Evolutionary conservation across 352 stramenopile genomes (phyloP).

Genomic region (Phytophthora fragariaefolia): DNA sequence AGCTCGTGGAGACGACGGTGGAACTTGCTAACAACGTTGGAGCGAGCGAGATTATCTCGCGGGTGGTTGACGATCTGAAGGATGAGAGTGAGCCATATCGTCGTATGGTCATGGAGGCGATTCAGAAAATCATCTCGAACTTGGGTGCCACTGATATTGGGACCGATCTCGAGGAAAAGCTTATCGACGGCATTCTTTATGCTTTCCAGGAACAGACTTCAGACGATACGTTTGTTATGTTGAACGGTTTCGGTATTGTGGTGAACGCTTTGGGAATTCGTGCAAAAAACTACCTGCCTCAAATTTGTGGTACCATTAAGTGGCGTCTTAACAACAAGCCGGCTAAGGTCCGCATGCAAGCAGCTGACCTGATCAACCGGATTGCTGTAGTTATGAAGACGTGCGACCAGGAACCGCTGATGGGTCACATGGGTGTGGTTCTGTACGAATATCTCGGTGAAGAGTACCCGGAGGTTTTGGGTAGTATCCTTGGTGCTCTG

Average conservation of each 20-base stretch:
- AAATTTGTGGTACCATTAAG: slow-evolving; percentile 99
- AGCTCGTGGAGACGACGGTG: slow-evolving; percentile 99
- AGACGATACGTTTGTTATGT: slow-evolving; percentile 95
- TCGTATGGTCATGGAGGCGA: slow-evolving; percentile 99
- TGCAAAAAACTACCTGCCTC: slow-evolving; percentile 98
- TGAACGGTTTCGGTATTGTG: slow-evolving; percentile 98
- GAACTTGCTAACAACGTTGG: slow-evolving; percentile 99
- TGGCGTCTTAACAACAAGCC: slow-evolving; percentile 99
- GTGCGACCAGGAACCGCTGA: slow-evolving; percentile 98
- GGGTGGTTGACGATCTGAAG: slow-evolving; percentile 99
- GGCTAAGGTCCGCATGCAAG: slow-evolving; percentile 99
- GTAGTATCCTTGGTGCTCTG: slow-evolving; percentile 97
- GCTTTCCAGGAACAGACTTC: slow-evolving; percentile 98
- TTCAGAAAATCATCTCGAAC: slow-evolving; percentile 98
- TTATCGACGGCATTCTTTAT: slow-evolving; percentile 99
- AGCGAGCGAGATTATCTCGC: slow-evolving; percentile 97
- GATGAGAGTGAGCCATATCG: slow-evolving; percentile 99
- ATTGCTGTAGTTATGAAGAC: slow-evolving; percentile 99
- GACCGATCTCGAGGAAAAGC: slow-evolving; percentile 96
- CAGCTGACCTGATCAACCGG: slow-evolving; percentile 97
- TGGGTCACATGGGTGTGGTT: slow-evolving; percentile 99
- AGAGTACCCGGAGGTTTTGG: slow-evolving; percentile 99
- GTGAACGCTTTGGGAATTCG: slow-evolving; percentile 97
- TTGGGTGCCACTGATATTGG: slow-evolving; percentile 97
- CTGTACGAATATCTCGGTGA: slow-evolving; percentile 99